Percentiles rank a stretch among this genome's conserved stretches.
phyloP scores from a whole-genome alignment of 331 rosid species.

The Spiraea crenata region DNA sequence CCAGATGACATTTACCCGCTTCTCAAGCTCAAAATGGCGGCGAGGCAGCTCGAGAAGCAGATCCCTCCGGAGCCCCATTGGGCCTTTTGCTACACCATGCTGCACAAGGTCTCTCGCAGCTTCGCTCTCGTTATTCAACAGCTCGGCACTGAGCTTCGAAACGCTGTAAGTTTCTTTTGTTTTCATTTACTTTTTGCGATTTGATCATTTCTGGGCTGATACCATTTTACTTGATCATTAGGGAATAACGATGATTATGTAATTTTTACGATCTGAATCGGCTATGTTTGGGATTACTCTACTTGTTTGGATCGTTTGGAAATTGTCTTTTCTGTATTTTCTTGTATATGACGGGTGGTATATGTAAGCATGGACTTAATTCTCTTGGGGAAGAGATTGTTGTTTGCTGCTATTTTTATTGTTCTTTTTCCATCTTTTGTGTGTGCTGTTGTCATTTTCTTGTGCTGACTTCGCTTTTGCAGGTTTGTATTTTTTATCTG shows the following conservation, averaged over 20 bases:
- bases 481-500: conserved; percentile 91
- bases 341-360: not conserved
- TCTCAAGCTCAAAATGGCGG: conserved; percentile 77
- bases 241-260: too few relatives aligned
- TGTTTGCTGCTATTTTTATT: not conserved
- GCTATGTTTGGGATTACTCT: too few relatives aligned
- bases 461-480: conserved; percentile 31
- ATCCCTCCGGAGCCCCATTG: conserved; percentile 91
- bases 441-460: not conserved
- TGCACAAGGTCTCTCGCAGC: conserved; percentile 89
- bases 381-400: not conserved
- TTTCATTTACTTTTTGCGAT: too few relatives aligned
- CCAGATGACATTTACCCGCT: conserved; percentile 88
- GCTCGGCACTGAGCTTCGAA: conserved; percentile 72
- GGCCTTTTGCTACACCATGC: conserved; percentile 83
- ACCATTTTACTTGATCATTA: too few relatives aligned
- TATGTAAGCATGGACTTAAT: not conserved
- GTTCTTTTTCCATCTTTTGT: not conserved
- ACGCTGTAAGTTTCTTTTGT: conserved; percentile 60
- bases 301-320: too few relatives aligned
- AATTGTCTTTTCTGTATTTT: conserved; percentile 1
- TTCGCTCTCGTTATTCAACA: conserved; percentile 90
- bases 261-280: too few relatives aligned
- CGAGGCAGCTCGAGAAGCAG: conserved; percentile 80
- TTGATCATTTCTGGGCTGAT: not conserved